Base-by-base conservation (phyloP, 2,329 filamentous ascomycete genomes). In the Clarireedia hainanense region DNA sequence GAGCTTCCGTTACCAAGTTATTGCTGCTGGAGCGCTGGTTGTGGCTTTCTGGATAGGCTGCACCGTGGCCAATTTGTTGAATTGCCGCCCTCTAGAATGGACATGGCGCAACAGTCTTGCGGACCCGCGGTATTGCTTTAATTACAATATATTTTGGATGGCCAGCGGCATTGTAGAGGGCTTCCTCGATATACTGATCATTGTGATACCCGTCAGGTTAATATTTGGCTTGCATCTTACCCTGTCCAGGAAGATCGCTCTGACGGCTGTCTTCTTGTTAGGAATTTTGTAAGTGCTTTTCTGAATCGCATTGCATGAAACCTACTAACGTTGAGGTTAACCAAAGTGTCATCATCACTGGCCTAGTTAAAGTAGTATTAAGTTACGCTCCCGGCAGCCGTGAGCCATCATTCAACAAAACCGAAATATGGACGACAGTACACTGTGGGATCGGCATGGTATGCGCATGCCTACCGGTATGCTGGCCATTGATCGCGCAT, bases 121-220 rank as follows among this genome's bases (percentile, higher is more conserved):
- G 6, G 47, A 50, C 30, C 27, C 47, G 14, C 47, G 47, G 37
- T 50, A 50, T 34, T 50, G 47, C 47, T 50, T 50, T 27, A 50
- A 50, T 37, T 50, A 50, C 30, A 50, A 50, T 15, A 50, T 50
- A 34, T 50, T 50, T 20, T 50, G 30, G 47, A 50, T 50, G 47
- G 30, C 26, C 0, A 50, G 47, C 14, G 47, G 47, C 30, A 15
- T 27, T 23, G 47, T 14, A 27, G 47, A 50, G 27, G 30, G 27
- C 1, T 39, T 34, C 47, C 30, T 50, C 24, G 47, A 50, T 34
- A 27, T 20, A 20, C 17, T 50, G 23, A 50, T 50, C 47, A 50
- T 50, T 2, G 20, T 34, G 14, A 34, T 50, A 10, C 47, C 47
- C 20, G 20, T 50, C 27, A 37, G 47, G 15, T 17, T 50, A 5